Percentiles rank a stretch among this genome's conserved stretches.
Conservation (phyloP, 1,284 basidiomycete genomes). For the Trametes versicolor region DNA sequence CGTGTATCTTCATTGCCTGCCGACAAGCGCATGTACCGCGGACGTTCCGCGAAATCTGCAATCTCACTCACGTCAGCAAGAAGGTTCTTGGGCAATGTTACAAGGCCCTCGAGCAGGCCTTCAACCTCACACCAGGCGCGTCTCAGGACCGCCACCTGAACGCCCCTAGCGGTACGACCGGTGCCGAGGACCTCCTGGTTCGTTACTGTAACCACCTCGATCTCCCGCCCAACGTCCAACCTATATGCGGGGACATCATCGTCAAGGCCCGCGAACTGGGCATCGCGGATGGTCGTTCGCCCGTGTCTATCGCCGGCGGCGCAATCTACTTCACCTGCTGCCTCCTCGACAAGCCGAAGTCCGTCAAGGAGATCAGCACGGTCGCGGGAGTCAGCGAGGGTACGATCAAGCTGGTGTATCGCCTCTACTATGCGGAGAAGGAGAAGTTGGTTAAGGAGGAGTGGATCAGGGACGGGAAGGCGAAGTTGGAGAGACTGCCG, state of each 20-base stretch:
- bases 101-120: conserved; percentile 92
- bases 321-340: conserved; percentile 94
- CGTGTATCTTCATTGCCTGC: conserved; percentile 98
- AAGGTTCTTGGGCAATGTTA: conserved; percentile 96
- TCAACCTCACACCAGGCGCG: conserved; percentile 84
- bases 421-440: conserved; percentile 73
- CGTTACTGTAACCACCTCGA: conserved; percentile 96
- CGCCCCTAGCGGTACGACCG: conserved; percentile 57
- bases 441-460: conserved; percentile 83
- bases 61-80: conserved; percentile 93
- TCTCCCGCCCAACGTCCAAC: conserved; percentile 84
- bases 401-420: conserved; percentile 92
- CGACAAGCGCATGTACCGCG: conserved; percentile 93
- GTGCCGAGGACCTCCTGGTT: conserved; percentile 89
- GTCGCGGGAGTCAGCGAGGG: conserved; percentile 98
- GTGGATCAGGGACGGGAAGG: conserved; percentile 84
- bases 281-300: conserved; percentile 92
- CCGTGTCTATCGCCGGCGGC: conserved; percentile 95
- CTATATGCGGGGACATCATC: conserved; percentile 89
- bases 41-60: conserved; percentile 96
- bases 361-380: conserved; percentile 87
- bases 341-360: conserved; percentile 79
- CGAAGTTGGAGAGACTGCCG: conserved; percentile 60
- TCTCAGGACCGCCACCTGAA: conserved; percentile 50
- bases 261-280: conserved; percentile 84